Evolutionary conservation across 352 stramenopile species (phyloP), one percentile per base, ranked within the genome.

Genomic region (Globisporangium okanoganense): DNA sequence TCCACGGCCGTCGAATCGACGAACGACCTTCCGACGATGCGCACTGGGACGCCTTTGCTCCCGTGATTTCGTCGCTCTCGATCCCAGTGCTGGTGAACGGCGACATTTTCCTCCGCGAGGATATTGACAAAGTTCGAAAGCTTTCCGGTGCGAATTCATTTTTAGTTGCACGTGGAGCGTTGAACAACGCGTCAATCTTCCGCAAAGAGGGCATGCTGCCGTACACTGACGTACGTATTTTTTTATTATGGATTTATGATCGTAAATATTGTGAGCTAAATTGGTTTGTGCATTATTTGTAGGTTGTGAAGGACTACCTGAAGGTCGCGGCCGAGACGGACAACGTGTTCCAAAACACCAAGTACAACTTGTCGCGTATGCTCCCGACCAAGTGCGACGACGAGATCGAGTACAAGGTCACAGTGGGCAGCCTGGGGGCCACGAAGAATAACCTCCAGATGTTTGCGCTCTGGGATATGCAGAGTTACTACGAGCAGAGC

Each of bases 281-380:
- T 38, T 25, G 14, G 2, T 14, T 9, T 43, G 24, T 29, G 4
- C n/a, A 18, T 52, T 63, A 10, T 53, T 12, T 25, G 45, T 59
- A 80, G 70, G 73, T 79, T 13, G 79, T 90, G 18, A 55, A 74
- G 1, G 79, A 86, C 43, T 95, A 93, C 65, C 67, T 95, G n/a
- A 76, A 80, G 51, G 71, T 77, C 40, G 74, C 82, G 0, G 86
- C 83, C 7, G 84, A 94, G 73, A 86, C 73, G 3, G 88, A 96
- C 75, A 95, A 95, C 44, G 78, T 93, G 51, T 95, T 84, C 52
- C 85, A 94, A 56, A 97, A 96, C 73, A 91, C 86, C 62, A 97
- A 97, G 78, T 97, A 97, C 80, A 94, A 79, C 40, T 63, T 95
- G 33, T 88, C 75, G 59, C 79, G 86, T 27, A 95, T 95, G 86